Percentiles rank a stretch among this genome's conserved stretches.
These are phyloP conservation scores for Tillandsia leiboldiana DNA, from an alignment of 176 grass and related monocot genomes.

Conservation along the genomic window DNA sequence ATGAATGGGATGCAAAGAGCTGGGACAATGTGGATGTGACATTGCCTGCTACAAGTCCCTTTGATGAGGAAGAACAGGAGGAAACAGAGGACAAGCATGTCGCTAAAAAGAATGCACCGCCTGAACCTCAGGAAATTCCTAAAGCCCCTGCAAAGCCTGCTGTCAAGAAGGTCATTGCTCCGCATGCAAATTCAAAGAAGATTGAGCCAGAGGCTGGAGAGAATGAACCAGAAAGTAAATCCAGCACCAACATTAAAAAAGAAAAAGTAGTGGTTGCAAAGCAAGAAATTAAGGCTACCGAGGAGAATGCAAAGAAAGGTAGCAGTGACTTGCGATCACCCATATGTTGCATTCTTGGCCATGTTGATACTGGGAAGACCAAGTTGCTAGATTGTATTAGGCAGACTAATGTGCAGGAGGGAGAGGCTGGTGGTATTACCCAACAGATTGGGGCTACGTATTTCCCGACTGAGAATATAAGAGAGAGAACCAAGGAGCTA, in stretches of 20 bases:
- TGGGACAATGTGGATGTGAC: slow-evolving; percentile 94
- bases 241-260: slow-evolving; percentile 34
- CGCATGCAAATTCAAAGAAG: slow-evolving; percentile 32
- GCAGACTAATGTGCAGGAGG: slow-evolving; percentile 81
- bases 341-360: slow-evolving; percentile 95
- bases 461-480: slow-evolving; percentile 96
- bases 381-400: slow-evolving; percentile 87
- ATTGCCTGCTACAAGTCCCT: slow-evolving; percentile 44
- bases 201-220: slow-evolving; percentile 10
- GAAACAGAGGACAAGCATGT: slow-evolving; percentile 32
- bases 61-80: slow-evolving; percentile 64
- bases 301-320: slow-evolving; percentile 33
- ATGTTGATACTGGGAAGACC: slow-evolving; percentile 93
- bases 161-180: slow-evolving; percentile 51
- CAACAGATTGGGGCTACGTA: slow-evolving; percentile 94
- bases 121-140: slow-evolving; percentile 36
- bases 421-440: slow-evolving; percentile 94
- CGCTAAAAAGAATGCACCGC: slow-evolving; percentile 19
- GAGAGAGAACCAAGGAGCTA: slow-evolving; percentile 86
- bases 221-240: slow-evolving; percentile 22
- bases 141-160: slow-evolving; percentile 25
- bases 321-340: slow-evolving; percentile 66
- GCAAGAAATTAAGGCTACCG: slow-evolving; percentile 32
- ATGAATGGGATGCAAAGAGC: slow-evolving; percentile 97
- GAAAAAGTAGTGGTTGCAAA: slow-evolving; percentile 31